Percentiles rank a stretch among this genome's conserved stretches.
phyloP scores from a whole-genome alignment of 176 grass and related monocot genomes.

The Phyllostachys edulis region DNA sequence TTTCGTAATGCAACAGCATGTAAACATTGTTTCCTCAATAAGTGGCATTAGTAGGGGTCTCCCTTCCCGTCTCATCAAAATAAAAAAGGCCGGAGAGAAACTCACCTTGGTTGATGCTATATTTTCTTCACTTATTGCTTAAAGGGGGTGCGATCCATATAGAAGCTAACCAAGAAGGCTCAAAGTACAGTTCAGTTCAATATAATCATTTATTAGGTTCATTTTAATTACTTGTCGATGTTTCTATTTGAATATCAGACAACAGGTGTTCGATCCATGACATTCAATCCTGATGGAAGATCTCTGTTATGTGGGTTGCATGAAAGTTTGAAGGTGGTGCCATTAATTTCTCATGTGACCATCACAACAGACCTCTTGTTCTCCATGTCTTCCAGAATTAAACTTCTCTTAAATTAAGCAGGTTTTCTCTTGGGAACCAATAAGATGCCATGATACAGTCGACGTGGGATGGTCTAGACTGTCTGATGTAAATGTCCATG shows the following conservation, averaged over 20 bases:
- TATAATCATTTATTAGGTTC: neutral
- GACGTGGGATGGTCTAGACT: constrained; percentile 97
- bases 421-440: constrained; percentile 98
- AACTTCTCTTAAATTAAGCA: constrained; percentile 40
- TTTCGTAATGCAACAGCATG: neutral
- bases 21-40: neutral
- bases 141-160: neutral
- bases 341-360: constrained; percentile 25
- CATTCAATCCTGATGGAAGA: constrained; percentile 96
- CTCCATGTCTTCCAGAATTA: constrained; percentile 24
- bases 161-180: neutral
- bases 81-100: neutral
- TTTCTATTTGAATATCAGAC: constrained; percentile 53
- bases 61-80: neutral
- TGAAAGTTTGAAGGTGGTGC: constrained; percentile 81
- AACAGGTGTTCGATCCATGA: constrained; percentile 91
- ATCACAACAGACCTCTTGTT: neutral
- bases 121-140: neutral
- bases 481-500: constrained; percentile 95
- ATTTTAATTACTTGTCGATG: constrained; percentile 16
- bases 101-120: neutral
- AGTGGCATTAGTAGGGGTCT: neutral
- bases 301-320: constrained; percentile 92
- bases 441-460: constrained; percentile 88
- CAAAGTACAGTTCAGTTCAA: neutral